Conservation (phyloP, 768 basidiomycete genomes). For the Mycena filopes region DNA sequence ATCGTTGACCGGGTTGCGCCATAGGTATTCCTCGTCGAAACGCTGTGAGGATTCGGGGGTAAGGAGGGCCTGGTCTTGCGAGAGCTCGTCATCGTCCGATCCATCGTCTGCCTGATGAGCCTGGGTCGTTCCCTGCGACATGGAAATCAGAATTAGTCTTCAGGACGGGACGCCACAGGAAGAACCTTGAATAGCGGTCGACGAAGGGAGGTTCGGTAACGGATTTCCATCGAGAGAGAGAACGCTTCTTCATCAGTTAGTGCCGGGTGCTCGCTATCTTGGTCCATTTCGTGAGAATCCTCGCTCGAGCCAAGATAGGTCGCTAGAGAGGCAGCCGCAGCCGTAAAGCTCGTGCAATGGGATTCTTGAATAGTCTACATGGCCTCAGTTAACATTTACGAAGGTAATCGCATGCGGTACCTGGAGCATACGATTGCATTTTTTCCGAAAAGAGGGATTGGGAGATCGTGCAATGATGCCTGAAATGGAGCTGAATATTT, state of each 20-base stretch:
- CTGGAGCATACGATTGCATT: slow-evolving; percentile 57
- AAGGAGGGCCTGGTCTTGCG: slow-evolving; percentile 30
- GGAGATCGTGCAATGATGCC: slow-evolving; percentile 65
- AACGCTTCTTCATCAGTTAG: slow-evolving; percentile 51
- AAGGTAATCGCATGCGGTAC: slow-evolving; percentile 42
- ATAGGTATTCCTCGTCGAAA: slow-evolving; percentile 32
- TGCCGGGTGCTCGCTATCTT: slow-evolving; percentile 12
- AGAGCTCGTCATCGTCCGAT: slow-evolving; percentile 37
- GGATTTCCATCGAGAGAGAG: slow-evolving; percentile 52
- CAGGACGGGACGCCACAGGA: slow-evolving; percentile 18
- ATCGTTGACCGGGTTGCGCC: slow-evolving; percentile 13
- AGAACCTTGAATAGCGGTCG: slow-evolving; percentile 60
- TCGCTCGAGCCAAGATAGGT: slow-evolving; percentile 32
- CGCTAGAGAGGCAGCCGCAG: slow-evolving; percentile 43
- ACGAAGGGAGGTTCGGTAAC: slow-evolving; percentile 55
- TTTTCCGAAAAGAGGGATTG: slow-evolving; percentile 56
- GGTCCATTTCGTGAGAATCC: slow-evolving; percentile 25
- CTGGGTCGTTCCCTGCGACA: slow-evolving; percentile 26
- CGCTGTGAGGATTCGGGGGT: slow-evolving; percentile 30
- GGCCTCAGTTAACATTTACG: slow-evolving; percentile 3
- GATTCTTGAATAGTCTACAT: slow-evolving; percentile 42
- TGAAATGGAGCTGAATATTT: slow-evolving; percentile 61
- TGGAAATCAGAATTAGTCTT: slow-evolving; percentile 25
- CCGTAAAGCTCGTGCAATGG: slow-evolving; percentile 38
- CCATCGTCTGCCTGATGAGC: slow-evolving; percentile 1